Evolutionary conservation across 768 basidiomycete genomes (phyloP), one percentile per base, ranked within the genome.

Genomic region (Boletus sp.): DNA sequence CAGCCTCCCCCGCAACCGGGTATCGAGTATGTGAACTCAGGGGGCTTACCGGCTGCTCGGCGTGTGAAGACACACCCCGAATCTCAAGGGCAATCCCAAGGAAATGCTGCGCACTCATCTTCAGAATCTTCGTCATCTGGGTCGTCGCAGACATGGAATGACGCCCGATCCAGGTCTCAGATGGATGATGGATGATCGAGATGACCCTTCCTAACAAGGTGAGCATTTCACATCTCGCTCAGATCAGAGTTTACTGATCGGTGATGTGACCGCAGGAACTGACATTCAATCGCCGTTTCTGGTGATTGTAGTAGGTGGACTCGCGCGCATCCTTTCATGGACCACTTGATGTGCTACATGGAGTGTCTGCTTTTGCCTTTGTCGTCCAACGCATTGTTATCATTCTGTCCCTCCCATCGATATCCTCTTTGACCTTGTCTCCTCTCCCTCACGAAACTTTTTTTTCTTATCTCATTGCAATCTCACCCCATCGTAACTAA

Each of bases 81-180:
- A 39, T 29, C 33, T 18, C 56, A 55, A 40, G 62, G 29, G 1
- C 33, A 47, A 30, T n/a, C 52, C 7, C 50, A 58, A 28, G 60
- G 44, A 1, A 40, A 48, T 29, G 11, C 12, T 17, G 12, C 15
- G 10, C 52, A 11, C 4, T 49, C 62, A 2, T 58, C 61, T 14
- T 54, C 61, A 3, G 58, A 47, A 20, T 59, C 60, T n/a, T 37
- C 55, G 1, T 61, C 69, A 2, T 69, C 65, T 5, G 58, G 56
- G 7, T 67, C 60, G 30, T 62, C 71, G 24, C 70, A 42, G 20
- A 63, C 60, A 30, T 65, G 62, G 58, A 56, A 56, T 6, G 45
- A 46, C 20, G 18, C 49, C 12, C 57, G 54, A 47, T 61, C 54
- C n/a, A 46, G 57, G 58, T 29, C 58, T 30, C 14, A 55, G 50